A percentile compares a stretch with the other conserved stretches of the same genome.
phyloP scores from a whole-genome alignment of 1,284 basidiomycete genomes.

The Rhodotorula mucilaginosa region DNA sequence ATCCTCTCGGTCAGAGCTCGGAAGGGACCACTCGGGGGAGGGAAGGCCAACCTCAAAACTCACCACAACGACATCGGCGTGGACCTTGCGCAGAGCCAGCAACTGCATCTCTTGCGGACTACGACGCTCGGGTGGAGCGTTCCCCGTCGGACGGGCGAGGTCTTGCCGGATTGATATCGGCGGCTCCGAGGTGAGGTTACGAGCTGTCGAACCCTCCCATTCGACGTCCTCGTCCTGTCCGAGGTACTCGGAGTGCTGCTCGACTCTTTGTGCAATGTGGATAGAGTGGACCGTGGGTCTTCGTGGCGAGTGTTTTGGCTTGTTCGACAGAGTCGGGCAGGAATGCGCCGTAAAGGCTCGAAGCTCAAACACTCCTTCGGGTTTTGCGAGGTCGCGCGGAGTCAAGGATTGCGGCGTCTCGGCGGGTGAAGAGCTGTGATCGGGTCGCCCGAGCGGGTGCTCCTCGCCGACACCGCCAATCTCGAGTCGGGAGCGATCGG shows the following conservation, averaged over 20 bases:
- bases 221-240: neutral
- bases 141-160: constrained; percentile 9
- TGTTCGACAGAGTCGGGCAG: neutral
- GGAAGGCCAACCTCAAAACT: neutral
- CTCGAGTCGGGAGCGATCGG: neutral
- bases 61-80: constrained; percentile 18
- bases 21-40: too few species aligned
- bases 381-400: neutral
- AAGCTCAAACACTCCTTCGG: neutral
- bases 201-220: neutral
- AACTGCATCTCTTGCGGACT: constrained; percentile 15
- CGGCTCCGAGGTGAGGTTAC: neutral
- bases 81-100: constrained; percentile 18
- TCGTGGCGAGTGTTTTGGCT: neutral
- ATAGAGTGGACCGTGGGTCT: constrained; percentile 6
- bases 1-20: too few species aligned
- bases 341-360: too few species aligned
- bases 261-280: neutral
- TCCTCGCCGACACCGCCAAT: neutral
- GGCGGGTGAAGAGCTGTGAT: neutral
- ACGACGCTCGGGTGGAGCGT: constrained; percentile 3
- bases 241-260: neutral
- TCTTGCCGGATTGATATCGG: neutral
- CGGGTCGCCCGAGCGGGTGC: neutral
- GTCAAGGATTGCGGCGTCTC: neutral